These are phyloP conservation scores for Neoscytalidium dimidiatum DNA, from an alignment of 2,329 filamentous ascomycete species.

Conservation along the genomic window DNA sequence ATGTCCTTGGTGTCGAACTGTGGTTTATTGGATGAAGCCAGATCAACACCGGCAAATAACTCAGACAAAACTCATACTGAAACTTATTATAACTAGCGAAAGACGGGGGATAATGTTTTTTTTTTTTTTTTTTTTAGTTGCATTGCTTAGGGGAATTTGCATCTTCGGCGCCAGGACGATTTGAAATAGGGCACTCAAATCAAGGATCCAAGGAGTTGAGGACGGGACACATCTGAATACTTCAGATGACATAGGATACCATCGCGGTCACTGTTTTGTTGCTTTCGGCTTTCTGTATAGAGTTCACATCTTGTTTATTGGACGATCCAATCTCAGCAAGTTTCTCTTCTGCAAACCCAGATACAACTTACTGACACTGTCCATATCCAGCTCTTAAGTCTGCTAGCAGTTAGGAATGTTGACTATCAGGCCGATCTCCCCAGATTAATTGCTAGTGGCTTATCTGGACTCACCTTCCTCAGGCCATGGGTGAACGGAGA, in stretches of 20 bases:
- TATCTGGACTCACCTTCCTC: neutral
- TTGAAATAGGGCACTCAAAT: neutral
- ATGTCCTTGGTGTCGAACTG: constrained; percentile 84
- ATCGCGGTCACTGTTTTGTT: neutral
- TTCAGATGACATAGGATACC: constrained; percentile 9
- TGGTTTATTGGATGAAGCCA: constrained; percentile 74
- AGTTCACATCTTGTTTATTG: neutral
- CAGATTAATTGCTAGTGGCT: neutral
- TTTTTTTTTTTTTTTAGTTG: neutral
- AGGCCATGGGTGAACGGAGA: neutral
- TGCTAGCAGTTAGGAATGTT: no score
- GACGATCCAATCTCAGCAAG: neutral
- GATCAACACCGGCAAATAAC: neutral
- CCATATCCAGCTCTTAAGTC: neutral
- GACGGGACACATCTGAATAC: neutral
- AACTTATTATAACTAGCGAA: neutral
- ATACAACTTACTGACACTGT: neutral
- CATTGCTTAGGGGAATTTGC: neutral
- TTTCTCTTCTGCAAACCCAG: neutral
- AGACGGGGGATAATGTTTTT: neutral
- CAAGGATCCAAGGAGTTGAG: constrained; percentile 11
- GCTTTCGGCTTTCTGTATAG: constrained; percentile 4
- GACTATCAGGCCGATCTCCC: neutral
- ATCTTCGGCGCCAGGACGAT: constrained; percentile 6
- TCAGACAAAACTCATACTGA: neutral